phyloP scores from a whole-genome alignment of 2,329 filamentous ascomycete genomes.

The Amauroascus verrucosus region DNA sequence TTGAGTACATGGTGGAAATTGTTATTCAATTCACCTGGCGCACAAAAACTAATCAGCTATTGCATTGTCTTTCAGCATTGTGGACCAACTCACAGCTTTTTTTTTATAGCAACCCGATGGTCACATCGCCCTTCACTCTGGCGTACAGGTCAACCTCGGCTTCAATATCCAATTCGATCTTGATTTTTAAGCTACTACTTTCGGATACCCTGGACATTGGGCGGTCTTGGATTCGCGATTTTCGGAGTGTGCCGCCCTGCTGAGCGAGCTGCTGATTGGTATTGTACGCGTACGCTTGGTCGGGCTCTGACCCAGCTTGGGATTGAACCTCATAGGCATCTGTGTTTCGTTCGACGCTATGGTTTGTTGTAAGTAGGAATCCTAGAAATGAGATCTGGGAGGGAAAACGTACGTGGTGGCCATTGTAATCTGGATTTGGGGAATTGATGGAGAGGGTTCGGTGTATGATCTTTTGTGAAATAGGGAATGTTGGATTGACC shows the following conservation, averaged over 20 bases:
- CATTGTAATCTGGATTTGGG: not conserved
- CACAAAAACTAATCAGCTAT: not conserved
- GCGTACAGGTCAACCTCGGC: not conserved
- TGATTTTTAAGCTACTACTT: not conserved
- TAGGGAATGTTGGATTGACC: not conserved
- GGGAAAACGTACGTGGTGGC: not conserved
- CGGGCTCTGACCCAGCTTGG: not conserved
- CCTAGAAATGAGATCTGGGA: not conserved
- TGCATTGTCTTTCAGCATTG: not conserved
- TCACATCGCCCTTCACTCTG: not conserved
- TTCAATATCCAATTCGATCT: not conserved
- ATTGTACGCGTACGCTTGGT: not conserved
- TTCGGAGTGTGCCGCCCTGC: not conserved
- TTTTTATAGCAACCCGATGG: not conserved
- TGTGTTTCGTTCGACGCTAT: not conserved
- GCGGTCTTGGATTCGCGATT: not conserved
- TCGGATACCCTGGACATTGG: not conserved
- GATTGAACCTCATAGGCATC: not conserved
- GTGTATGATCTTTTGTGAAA: not conserved
- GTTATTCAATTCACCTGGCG: not conserved
- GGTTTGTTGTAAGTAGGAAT: not conserved
- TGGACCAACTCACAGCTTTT: not conserved
- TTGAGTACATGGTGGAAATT: not conserved
- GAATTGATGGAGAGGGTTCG: not conserved
- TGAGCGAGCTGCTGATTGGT: not conserved